phyloP scores from a whole-genome alignment of 768 basidiomycete genomes.

The Myochromella boudieri region DNA sequence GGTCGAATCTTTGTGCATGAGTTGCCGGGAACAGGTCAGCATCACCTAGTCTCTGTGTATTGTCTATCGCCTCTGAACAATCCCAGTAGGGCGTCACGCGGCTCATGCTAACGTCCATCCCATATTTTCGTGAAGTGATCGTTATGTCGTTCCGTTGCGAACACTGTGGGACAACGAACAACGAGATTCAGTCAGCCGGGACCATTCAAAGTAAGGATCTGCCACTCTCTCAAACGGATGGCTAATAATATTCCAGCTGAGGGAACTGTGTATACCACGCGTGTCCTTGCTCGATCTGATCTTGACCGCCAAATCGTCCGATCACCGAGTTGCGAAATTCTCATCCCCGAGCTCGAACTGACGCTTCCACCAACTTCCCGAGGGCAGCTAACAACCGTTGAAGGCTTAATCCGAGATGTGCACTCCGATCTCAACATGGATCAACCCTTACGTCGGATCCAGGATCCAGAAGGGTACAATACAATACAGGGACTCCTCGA shows the following conservation, averaged over 20 bases:
- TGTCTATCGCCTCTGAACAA: slow-evolving; percentile 18
- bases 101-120: slow-evolving; percentile 89
- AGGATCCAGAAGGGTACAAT: slow-evolving; percentile 67
- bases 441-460: slow-evolving; percentile 80
- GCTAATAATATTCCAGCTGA: slow-evolving; percentile 52
- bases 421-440: slow-evolving; percentile 76
- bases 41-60: neutral
- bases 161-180: slow-evolving; percentile 86
- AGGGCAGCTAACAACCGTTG: slow-evolving; percentile 95
- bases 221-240: neutral
- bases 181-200: slow-evolving; percentile 92
- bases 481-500: slow-evolving; percentile 79
- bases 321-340: slow-evolving; percentile 76
- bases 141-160: slow-evolving; percentile 97
- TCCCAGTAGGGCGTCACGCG: slow-evolving; percentile 77
- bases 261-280: slow-evolving; percentile 79
- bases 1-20: slow-evolving; percentile 93
- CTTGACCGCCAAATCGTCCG: slow-evolving; percentile 93
- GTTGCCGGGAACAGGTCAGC: slow-evolving; percentile 84
- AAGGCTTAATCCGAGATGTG: slow-evolving; percentile 86
- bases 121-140: slow-evolving; percentile 93
- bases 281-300: slow-evolving; percentile 71
- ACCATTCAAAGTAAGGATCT: slow-evolving; percentile 68
- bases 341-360: slow-evolving; percentile 85
- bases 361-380: slow-evolving; percentile 82